A percentile compares a stretch with the other conserved stretches of the same genome.
Conservation (phyloP, 2,329 filamentous ascomycete species). For the Furcasterigmium sp. region DNA sequence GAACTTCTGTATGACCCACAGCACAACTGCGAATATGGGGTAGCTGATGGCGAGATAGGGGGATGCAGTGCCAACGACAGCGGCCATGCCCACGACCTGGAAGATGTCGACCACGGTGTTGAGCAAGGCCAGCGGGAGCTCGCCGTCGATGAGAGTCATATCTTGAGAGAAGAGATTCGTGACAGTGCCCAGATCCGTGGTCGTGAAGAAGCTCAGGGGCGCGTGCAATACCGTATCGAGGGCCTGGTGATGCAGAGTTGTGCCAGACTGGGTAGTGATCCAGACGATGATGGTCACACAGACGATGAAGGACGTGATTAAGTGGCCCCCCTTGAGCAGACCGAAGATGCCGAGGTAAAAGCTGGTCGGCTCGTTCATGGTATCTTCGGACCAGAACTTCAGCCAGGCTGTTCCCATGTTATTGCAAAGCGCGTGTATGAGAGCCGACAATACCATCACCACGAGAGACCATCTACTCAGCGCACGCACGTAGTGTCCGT, state of each 20-base stretch:
- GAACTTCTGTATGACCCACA: slow-evolving; percentile 45
- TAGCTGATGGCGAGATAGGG: slow-evolving; percentile 38
- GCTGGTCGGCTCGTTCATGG: slow-evolving; percentile 7
- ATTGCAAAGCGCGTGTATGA: too few relatives aligned
- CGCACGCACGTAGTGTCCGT: slow-evolving; percentile 16
- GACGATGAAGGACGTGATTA: slow-evolving; percentile 2
- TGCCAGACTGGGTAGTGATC: slow-evolving; percentile 15
- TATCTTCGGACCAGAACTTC: slow-evolving; percentile 22
- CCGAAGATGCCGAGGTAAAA: slow-evolving; percentile 15
- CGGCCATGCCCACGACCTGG: slow-evolving; percentile 29
- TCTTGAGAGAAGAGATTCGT: slow-evolving; percentile 35
- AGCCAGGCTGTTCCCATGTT: slow-evolving; percentile 22
- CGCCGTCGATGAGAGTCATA: slow-evolving; percentile 26
- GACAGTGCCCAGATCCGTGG: slow-evolving; percentile 27
- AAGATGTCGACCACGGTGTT: slow-evolving; percentile 14
- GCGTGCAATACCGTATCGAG: slow-evolving; percentile 19
- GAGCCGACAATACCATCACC: too few relatives aligned
- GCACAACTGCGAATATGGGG: slow-evolving; percentile 32
- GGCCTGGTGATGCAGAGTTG: slow-evolving; percentile 16
- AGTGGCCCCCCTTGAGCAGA: slow-evolving; percentile 8
- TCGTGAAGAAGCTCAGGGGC: slow-evolving; percentile 29
- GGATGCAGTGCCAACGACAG: slow-evolving; percentile 31
- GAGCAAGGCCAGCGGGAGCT: slow-evolving; percentile 22
- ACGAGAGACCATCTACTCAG: too few relatives aligned
- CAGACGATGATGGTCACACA: slow-evolving; percentile 13